phyloP scores from a whole-genome alignment of 352 stramenopile species.

The Globisporangium radiosum region DNA sequence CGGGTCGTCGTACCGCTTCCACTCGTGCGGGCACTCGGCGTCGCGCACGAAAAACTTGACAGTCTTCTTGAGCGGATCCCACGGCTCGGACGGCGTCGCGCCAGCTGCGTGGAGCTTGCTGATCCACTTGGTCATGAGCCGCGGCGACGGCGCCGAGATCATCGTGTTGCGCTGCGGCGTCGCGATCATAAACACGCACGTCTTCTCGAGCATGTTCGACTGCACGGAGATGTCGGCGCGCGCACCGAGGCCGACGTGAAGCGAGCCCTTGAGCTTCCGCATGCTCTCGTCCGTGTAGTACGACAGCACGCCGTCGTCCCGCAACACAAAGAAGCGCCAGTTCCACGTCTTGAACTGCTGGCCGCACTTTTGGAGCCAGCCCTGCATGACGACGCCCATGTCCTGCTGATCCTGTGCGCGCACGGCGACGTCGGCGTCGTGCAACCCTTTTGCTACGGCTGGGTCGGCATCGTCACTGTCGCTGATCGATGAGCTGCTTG shows the following conservation, averaged over 20 bases:
- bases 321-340: conserved; percentile 84
- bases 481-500: background rate
- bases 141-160: conserved; percentile 69
- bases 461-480: background rate
- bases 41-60: conserved; percentile 80
- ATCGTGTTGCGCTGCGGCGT: conserved; percentile 74
- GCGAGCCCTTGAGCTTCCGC: conserved; percentile 71
- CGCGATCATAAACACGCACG: conserved; percentile 76
- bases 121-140: conserved; percentile 83
- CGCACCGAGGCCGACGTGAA: conserved; percentile 64
- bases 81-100: conserved; percentile 54
- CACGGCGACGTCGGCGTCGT: conserved; percentile 26
- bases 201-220: conserved; percentile 74
- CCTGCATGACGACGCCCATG: conserved; percentile 73
- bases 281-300: conserved; percentile 77
- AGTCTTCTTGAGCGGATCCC: conserved; percentile 74
- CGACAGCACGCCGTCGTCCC: conserved; percentile 68
- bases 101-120: conserved; percentile 62
- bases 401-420: conserved; percentile 33
- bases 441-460: background rate
- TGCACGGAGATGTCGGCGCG: conserved; percentile 80
- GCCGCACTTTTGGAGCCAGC: conserved; percentile 85
- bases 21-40: conserved; percentile 67
- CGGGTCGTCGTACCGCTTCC: conserved; percentile 81
- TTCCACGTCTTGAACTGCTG: conserved; percentile 90